Conservation (phyloP, 345 rosid genomes). For the Rhodamnia argentea region DNA sequence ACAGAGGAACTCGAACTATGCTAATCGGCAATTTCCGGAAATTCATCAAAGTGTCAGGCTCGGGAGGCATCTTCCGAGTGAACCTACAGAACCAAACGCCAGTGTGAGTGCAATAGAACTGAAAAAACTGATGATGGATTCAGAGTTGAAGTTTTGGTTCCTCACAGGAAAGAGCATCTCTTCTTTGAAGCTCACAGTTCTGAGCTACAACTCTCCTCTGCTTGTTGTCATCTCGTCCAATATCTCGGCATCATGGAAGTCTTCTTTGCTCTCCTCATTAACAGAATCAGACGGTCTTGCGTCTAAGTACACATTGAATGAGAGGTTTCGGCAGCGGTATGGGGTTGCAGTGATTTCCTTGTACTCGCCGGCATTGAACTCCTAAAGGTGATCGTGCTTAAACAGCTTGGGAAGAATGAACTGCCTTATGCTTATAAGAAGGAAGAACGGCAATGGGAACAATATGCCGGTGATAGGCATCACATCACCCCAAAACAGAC, state of each 20-base stretch:
- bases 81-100: constrained; percentile 13
- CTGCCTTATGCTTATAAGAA: constrained; percentile 53
- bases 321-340: constrained; percentile 24
- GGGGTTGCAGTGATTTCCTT: constrained; percentile 56
- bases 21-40: not conserved
- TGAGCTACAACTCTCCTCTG: constrained; percentile 67
- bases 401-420: constrained; percentile 57
- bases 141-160: not conserved
- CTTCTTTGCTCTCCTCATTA: constrained; percentile 22
- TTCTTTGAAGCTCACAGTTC: constrained; percentile 45
- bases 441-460: constrained; percentile 68
- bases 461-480: constrained; percentile 68
- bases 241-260: constrained; percentile 59
- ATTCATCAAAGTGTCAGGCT: not conserved
- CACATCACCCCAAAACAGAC: constrained; percentile 67
- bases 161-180: constrained; percentile 28
- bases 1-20: not conserved
- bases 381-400: constrained; percentile 44
- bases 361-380: constrained; percentile 63
- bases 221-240: constrained; percentile 64
- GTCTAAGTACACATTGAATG: constrained; percentile 42
- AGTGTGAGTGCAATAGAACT: not conserved
- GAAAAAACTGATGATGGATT: not conserved
- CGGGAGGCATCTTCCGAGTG: constrained; percentile 4
- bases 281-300: constrained; percentile 6